Evolutionary conservation across 1,284 basidiomycete genomes (phyloP), one percentile per base, ranked within the genome.

Genomic region (Boletus mariae): DNA sequence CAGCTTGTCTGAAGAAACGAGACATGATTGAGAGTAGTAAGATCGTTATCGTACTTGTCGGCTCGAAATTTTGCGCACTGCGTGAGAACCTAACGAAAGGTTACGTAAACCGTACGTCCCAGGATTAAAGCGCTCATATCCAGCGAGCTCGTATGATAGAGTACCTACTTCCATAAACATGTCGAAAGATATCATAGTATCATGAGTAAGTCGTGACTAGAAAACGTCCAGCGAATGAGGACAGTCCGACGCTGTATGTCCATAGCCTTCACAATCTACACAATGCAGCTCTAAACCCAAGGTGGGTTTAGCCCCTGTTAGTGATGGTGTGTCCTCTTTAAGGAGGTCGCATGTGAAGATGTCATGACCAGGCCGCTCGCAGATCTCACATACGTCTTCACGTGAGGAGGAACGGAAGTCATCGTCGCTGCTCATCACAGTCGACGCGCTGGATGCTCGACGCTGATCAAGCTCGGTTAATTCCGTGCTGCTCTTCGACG

Each of bases 1-100:
- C 87, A 53, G 82, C 88, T 75, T 85, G 80, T 75, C 87, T 85
- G 77, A 92, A 92, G 76, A 94, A 94, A 68, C 91, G 84, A 56
- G 91, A 93, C 90, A 93, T 90, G 58, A 54, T 58, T 59, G 58
- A 32, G 20, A 43, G 20, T 44, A 47, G 44, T 41, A 40, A 56
- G 62, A 68, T 68, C 47, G 62, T 56, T 69, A 67, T 70, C 65
- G 48, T 31, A 11, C 17, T 5, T 31, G 20, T 51, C 42, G 12
- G 45, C 60, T 52, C 47, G n/a, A 61, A 66, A 58, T 55, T 66
- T 69, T 53, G 53, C 29, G 26, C 11, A 5, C 15, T 29, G 29
- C 47, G 53, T 65, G 64, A 38, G 60, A 57, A 62, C 4, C 41
- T 25, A n/a, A 23, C 29, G 6, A 26, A 2, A 1, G 4, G 26